Evolutionary conservation across 352 stramenopile genomes (phyloP).

Genomic region (Globisporangium spiculum): DNA sequence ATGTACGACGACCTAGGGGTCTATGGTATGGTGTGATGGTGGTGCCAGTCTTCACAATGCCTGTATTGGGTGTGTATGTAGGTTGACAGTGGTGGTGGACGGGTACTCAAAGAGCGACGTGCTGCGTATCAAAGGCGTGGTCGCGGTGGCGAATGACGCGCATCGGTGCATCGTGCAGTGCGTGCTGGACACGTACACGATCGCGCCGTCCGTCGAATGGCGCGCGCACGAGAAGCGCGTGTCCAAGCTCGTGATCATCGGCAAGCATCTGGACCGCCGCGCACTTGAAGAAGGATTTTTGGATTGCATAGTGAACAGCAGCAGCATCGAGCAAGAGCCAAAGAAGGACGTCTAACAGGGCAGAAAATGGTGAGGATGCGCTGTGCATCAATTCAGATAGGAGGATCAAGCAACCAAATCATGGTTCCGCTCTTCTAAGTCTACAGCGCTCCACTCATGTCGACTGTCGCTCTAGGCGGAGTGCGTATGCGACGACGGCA

Average conservation of each 20-base stretch:
- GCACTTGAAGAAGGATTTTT: conserved; percentile 48
- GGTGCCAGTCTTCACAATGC: background rate
- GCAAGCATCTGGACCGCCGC: conserved; percentile 42
- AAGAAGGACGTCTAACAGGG: conserved; percentile 27
- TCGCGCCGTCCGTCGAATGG: conserved; percentile 47
- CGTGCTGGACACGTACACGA: conserved; percentile 75
- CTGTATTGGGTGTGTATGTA: conserved; percentile 1
- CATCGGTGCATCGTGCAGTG: conserved; percentile 62
- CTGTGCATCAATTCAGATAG: too few relatives aligned
- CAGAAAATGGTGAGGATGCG: background rate
- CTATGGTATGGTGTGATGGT: background rate
- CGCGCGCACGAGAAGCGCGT: conserved; percentile 27
- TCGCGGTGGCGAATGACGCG: conserved; percentile 43
- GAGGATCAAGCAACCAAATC: too few relatives aligned
- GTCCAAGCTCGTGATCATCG: conserved; percentile 68
- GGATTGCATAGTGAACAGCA: conserved; percentile 28
- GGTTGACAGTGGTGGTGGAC: conserved; percentile 48
- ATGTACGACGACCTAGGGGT: background rate
- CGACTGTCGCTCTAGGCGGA: too few relatives aligned
- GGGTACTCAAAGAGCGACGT: conserved; percentile 57
- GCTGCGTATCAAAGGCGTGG: conserved; percentile 62
- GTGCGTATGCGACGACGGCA: too few relatives aligned
- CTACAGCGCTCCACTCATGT: too few relatives aligned
- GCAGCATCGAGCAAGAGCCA: conserved; percentile 7
- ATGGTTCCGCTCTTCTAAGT: too few relatives aligned